These are phyloP conservation scores for Rhododendron henanense DNA, from an alignment of 148 eudicot species.

Conservation along the genomic window DNA sequence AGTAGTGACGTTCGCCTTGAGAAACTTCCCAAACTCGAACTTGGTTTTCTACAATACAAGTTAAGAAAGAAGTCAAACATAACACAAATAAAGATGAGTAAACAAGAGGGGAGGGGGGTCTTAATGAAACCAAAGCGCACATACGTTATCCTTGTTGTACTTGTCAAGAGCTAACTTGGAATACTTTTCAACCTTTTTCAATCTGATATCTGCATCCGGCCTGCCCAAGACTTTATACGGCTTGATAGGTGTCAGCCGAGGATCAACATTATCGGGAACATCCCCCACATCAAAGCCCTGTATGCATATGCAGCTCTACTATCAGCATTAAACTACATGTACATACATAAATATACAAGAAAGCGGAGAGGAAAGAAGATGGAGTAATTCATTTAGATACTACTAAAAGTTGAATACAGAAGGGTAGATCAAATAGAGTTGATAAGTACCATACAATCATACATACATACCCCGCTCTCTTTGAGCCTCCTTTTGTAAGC, in stretches of 20 bases:
- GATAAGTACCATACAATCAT: too few species aligned
- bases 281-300: neutral
- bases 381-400: too few species aligned
- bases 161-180: neutral
- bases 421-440: too few species aligned
- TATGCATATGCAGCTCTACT: neutral
- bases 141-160: neutral
- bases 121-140: neutral
- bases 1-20: neutral
- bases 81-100: neutral
- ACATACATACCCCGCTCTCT: neutral
- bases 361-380: too few species aligned
- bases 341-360: too few species aligned
- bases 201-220: neutral
- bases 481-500: neutral
- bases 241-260: neutral
- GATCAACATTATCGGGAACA: neutral
- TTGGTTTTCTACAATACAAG: neutral
- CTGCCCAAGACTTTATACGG: neutral
- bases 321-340: neutral
- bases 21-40: neutral
- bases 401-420: too few species aligned
- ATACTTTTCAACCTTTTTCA: neutral
- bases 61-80: neutral
- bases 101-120: neutral